Base-by-base conservation (phyloP, 202 grass and related monocot species). In the Cymbopogon flexuosus region DNA sequence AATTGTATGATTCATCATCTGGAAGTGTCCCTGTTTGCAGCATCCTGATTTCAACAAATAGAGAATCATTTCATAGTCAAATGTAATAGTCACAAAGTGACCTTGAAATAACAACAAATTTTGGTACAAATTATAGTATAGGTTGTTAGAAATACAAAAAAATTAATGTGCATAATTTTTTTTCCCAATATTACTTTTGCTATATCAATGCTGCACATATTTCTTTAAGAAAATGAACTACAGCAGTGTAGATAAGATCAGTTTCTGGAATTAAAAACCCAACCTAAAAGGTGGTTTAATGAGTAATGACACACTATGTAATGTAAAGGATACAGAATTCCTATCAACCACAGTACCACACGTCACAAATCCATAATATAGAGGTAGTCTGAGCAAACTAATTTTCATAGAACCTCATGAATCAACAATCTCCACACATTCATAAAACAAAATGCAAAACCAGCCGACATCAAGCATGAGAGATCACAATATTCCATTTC, bases 1-100 rank as follows among this genome's bases (percentile, higher is more conserved):
- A 80, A 91, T 96, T 96, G 90, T 93, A 99, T 82, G 96, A 87
- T 79, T 91, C 92, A 74, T 99, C 96, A 61, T 99, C 88, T 88
- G 96, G 92, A 70, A 75, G 54, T 43, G 59, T 90, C 72, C 92
- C 87, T 80, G 89, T 92, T 87, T 86, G 88, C 89, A 99, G 83
- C 96, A 99, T 99, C 86, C 92, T 99, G 92, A 83, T 85, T 87
- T 84, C 77, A 93, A 93, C 73, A 88, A 86, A 91, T 73, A 86
- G 68, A 67, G 13, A 79, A 86, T 72, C 34, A 90, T 88, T 93
- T 64, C 43, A 75, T 67, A 70, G 78, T 77, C 47, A 85, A 74
- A 68, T 70, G 7, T 68, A 67, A 49, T 86, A 79, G 5, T 52
- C 65, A 63, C 22, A 88, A 35, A 83, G 16, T 78, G 41, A 51